phyloP scores from a whole-genome alignment of 257 asterid genomes.

The Nicotiana undulata region DNA sequence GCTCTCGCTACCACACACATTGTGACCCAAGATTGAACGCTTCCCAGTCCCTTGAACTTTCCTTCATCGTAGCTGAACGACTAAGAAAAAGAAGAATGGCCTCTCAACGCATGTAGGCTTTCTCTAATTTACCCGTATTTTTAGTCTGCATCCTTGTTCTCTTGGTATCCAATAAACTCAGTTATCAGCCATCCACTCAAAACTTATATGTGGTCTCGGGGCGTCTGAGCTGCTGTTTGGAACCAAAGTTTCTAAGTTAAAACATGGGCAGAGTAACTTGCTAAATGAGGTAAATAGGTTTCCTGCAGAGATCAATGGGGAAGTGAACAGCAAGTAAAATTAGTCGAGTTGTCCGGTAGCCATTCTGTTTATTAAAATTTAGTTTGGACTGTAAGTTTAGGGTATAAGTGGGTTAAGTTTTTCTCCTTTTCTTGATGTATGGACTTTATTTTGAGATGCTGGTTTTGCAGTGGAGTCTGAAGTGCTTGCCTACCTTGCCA shows the following conservation, averaged over 20 bases:
- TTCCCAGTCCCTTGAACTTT: conserved; percentile 75
- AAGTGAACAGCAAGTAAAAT: neutral
- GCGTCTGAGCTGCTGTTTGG: neutral
- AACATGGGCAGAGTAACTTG: neutral
- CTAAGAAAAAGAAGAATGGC: conserved; percentile 61
- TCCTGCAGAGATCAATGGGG: neutral
- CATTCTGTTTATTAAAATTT: neutral
- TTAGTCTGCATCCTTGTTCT: neutral
- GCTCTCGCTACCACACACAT: conserved; percentile 85
- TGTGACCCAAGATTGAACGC: conserved; percentile 80
- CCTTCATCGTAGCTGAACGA: conserved; percentile 65
- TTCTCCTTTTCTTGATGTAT: neutral
- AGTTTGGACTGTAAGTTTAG: neutral
- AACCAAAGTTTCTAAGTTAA: neutral
- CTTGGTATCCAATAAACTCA: conserved; percentile 7
- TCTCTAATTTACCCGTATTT: neutral
- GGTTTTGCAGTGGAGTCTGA: neutral
- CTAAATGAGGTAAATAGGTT: neutral
- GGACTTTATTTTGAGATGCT: neutral
- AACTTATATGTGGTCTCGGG: neutral
- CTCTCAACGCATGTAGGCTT: conserved; percentile 25
- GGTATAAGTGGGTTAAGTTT: neutral
- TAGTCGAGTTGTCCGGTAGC: neutral
- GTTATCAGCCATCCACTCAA: neutral
- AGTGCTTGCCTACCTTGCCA: neutral